These are phyloP conservation scores for Quercus wislizeni DNA, from an alignment of 306 rosid genomes.

Conservation along the genomic window DNA sequence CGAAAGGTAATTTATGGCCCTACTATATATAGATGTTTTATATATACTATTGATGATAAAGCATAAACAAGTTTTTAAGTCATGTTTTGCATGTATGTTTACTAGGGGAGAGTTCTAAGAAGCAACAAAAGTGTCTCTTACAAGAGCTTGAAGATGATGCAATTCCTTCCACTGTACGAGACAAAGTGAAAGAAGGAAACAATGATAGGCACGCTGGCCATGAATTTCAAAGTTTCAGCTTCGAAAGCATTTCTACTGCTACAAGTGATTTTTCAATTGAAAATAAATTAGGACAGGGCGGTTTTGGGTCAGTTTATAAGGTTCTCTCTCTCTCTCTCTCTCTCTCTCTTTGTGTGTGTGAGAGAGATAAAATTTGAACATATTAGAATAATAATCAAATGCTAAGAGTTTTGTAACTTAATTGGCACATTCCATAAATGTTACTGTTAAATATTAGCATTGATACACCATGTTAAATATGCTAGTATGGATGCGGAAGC, in stretches of 20 bases:
- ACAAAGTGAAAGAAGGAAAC: background rate
- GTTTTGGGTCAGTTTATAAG: conserved; percentile 37
- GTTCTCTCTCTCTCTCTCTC: background rate
- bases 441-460: no score
- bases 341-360: no score
- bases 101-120: conserved; percentile 3
- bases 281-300: conserved; percentile 34
- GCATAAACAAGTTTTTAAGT: background rate
- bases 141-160: conserved; percentile 23
- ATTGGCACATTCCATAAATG: no score
- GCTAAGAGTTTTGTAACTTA: no score
- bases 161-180: background rate
- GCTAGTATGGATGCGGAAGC: no score
- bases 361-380: no score
- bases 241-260: conserved; percentile 25
- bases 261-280: conserved; percentile 24
- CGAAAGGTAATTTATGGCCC: background rate
- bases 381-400: no score
- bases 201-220: background rate
- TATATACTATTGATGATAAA: no score
- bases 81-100: background rate
- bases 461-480: no score
- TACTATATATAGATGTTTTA: background rate
- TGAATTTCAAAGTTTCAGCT: conserved; percentile 27
- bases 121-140: conserved; percentile 15